Evolutionary conservation across 2,329 filamentous ascomycete species (phyloP).

Genomic region (Phialophora tarda): DNA sequence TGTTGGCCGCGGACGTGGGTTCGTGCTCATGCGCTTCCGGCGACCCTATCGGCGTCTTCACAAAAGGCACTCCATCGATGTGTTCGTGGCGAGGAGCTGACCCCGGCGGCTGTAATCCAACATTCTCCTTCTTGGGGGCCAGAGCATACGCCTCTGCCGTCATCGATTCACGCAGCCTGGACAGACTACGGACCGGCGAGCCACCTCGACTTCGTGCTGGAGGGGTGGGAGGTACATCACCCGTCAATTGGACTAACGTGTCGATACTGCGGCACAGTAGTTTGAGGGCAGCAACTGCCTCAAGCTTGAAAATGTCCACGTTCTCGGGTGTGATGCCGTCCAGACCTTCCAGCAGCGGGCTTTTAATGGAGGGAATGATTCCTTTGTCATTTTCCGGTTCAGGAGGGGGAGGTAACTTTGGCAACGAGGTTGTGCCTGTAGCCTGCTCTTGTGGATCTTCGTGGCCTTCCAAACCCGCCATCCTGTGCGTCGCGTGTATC

Average conservation of each 20-base stretch:
- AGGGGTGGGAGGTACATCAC: slow-evolving; percentile 81
- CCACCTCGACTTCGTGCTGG: slow-evolving; percentile 46
- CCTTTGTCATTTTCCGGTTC: slow-evolving; percentile 40
- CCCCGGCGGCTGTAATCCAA: slow-evolving; percentile 42
- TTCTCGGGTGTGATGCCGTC: slow-evolving; percentile 41
- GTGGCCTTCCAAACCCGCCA: slow-evolving; percentile 25
- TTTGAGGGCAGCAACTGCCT: slow-evolving; percentile 75
- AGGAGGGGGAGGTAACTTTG: slow-evolving; percentile 35
- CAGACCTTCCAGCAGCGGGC: slow-evolving; percentile 45
- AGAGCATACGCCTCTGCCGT: slow-evolving; percentile 20
- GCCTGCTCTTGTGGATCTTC: slow-evolving; percentile 27
- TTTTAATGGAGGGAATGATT: slow-evolving; percentile 38
- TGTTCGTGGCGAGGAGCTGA: slow-evolving; percentile 50
- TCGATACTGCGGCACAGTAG: slow-evolving; percentile 76
- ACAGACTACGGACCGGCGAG: slow-evolving; percentile 29
- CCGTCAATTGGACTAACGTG: slow-evolving; percentile 46
- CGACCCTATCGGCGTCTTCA: slow-evolving; percentile 51
- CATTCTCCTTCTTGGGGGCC: slow-evolving; percentile 40
- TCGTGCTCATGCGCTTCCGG: slow-evolving; percentile 59
- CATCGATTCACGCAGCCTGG: slow-evolving; percentile 27
- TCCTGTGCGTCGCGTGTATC: slow-evolving; percentile 19
- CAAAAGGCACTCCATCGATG: slow-evolving; percentile 45
- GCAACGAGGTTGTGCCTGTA: slow-evolving; percentile 16
- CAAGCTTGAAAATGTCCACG: slow-evolving; percentile 74
- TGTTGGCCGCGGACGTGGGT: slow-evolving; percentile 51